These are phyloP conservation scores for Leccinum pseudoinsigne DNA, from an alignment of 1,284 basidiomycete species.

Conservation along the genomic window DNA sequence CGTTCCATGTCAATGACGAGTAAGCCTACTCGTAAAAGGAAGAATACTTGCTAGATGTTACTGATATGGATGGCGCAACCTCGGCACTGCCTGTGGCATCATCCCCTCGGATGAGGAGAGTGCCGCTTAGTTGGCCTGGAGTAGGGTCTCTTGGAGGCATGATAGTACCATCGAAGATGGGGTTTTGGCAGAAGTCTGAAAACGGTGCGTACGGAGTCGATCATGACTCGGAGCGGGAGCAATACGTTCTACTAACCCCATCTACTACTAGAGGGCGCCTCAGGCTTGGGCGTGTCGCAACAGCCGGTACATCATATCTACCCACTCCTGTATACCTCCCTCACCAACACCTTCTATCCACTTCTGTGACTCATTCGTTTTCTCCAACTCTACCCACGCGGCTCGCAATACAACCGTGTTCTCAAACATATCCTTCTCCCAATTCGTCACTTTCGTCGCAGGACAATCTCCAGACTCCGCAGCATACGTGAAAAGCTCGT, in stretches of 20 bases:
- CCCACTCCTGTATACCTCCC: conserved; percentile 59
- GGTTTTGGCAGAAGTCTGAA: not conserved
- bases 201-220: not conserved
- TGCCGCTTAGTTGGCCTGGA: conserved; percentile 28
- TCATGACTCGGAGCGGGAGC: not conserved
- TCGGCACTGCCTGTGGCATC: conserved; percentile 21
- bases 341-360: conserved; percentile 66
- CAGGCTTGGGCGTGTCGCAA: conserved; percentile 36
- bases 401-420: conserved; percentile 48
- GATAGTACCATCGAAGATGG: not conserved
- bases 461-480: conserved; percentile 33
- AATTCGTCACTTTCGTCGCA: conserved; percentile 43
- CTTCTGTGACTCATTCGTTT: conserved; percentile 50
- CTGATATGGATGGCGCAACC: conserved; percentile 35
- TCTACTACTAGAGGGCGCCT: not conserved
- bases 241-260: not conserved
- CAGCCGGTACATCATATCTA: conserved; percentile 53
- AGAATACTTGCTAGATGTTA: conserved; percentile 30
- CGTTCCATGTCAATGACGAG: not conserved
- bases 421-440: conserved; percentile 60
- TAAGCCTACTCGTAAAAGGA: not conserved
- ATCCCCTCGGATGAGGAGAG: conserved; percentile 34
- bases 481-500: conserved; percentile 53
- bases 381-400: conserved; percentile 61
- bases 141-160: conserved; percentile 27